Percentiles rank a stretch among this genome's conserved stretches.
Conservation (phyloP, 2,329 filamentous ascomycete genomes). For the Didymella arachidicola region DNA sequence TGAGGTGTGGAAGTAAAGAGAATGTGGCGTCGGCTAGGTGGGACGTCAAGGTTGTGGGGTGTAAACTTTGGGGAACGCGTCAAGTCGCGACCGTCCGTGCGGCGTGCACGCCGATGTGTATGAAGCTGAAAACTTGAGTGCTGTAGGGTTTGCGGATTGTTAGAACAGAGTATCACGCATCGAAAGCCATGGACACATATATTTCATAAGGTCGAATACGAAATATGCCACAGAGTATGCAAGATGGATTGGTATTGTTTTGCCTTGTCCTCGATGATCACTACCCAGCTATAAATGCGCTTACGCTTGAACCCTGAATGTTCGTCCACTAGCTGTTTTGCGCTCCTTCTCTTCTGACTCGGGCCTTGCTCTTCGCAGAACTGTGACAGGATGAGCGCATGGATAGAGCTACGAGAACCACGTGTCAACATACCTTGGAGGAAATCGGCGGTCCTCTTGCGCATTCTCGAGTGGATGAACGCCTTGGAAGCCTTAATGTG, state of each 20-base stretch:
- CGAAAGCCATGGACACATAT: neutral
- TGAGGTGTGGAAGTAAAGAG: neutral
- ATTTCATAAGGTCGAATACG: neutral
- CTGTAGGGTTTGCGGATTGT: neutral
- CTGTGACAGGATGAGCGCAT: constrained; percentile 60
- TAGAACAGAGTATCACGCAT: too few relatives aligned
- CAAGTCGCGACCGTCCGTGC: constrained; percentile 30
- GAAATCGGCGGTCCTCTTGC: constrained; percentile 96
- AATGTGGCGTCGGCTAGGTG: constrained; percentile 2
- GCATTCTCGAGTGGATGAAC: constrained; percentile 98
- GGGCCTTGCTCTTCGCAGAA: constrained; percentile 92
- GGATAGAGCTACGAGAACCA: neutral
- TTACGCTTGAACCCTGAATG: constrained; percentile 73
- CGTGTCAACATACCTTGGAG: constrained; percentile 75
- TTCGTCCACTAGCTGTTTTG: constrained; percentile 96
- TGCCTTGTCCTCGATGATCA: neutral
- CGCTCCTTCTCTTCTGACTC: constrained; percentile 97
- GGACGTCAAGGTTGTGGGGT: constrained; percentile 17
- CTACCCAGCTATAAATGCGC: neutral
- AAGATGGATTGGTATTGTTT: neutral
- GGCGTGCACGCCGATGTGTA: neutral
- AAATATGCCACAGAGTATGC: neutral
- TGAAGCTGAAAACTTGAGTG: neutral
- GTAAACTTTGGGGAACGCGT: constrained; percentile 28
- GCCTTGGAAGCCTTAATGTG: constrained; percentile 99